phyloP scores from a whole-genome alignment of 371 early-diverging fungal species.

The Basidiobolus meristosporus region DNA sequence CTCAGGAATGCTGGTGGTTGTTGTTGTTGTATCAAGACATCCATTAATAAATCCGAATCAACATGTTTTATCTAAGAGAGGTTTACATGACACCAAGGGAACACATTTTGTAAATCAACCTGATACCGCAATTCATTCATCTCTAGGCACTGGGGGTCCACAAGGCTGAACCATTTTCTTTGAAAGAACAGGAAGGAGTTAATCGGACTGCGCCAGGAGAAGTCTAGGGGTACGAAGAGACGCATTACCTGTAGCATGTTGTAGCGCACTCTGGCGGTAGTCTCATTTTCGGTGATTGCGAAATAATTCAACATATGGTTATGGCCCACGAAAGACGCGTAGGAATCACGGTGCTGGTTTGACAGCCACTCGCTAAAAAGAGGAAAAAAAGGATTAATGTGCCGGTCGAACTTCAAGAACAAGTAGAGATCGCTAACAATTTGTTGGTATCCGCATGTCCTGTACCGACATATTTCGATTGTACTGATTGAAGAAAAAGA shows the following conservation, averaged over 20 bases:
- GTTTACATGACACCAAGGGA: too few relatives aligned
- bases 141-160: slow-evolving; percentile 35
- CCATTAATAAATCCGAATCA: too few relatives aligned
- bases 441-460: slow-evolving; percentile 85
- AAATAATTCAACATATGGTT: slow-evolving; percentile 48
- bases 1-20: too few relatives aligned
- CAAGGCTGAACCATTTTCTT: slow-evolving; percentile 71
- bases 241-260: slow-evolving; percentile 54
- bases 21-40: too few relatives aligned
- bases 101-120: too few relatives aligned
- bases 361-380: slow-evolving; percentile 58
- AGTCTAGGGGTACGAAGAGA: too few relatives aligned
- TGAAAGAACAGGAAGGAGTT: neutral
- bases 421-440: slow-evolving; percentile 25
- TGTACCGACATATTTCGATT: slow-evolving; percentile 76
- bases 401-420: neutral
- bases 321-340: slow-evolving; percentile 64
- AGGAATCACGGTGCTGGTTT: slow-evolving; percentile 70
- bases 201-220: neutral
- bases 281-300: slow-evolving; percentile 73
- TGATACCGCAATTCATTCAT: slow-evolving; percentile 12
- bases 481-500: slow-evolving; percentile 19
- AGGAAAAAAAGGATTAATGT: neutral
- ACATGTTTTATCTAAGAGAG: too few relatives aligned
- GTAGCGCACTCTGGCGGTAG: slow-evolving; percentile 45